A percentile compares a stretch with the other conserved stretches of the same genome.
Conservation (phyloP, 2,329 filamentous ascomycete genomes). For the Emmonsia crescens region DNA sequence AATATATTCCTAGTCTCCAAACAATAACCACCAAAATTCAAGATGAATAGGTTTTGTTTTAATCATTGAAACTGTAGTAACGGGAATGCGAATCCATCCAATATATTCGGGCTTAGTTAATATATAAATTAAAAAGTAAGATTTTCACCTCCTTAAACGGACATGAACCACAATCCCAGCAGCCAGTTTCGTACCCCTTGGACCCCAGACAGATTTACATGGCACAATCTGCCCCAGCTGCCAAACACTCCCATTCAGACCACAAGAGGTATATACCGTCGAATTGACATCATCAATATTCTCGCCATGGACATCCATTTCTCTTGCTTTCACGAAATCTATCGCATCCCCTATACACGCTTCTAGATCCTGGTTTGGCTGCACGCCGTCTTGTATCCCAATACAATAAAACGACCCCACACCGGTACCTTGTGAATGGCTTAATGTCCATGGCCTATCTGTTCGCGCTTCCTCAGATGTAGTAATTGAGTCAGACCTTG, state of each 20-base stretch:
- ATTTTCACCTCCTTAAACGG: background rate
- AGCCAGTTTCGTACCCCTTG: constrained; percentile 22
- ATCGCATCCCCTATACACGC: constrained; percentile 18
- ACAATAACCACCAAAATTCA: background rate
- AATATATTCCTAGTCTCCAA: background rate
- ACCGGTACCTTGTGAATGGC: constrained; percentile 15
- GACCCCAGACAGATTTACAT: constrained; percentile 32
- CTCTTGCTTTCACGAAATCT: constrained; percentile 11
- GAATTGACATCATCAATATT: constrained; percentile 17
- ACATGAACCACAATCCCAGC: constrained; percentile 29
- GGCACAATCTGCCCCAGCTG: constrained; percentile 30
- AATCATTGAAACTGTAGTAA: too few species aligned
- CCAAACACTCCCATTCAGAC: constrained; percentile 16
- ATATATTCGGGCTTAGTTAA: background rate
- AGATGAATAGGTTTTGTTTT: too few species aligned
- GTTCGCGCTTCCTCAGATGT: constrained; percentile 13
- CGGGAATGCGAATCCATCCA: too few species aligned
- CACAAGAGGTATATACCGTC: constrained; percentile 27
- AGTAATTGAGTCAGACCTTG: constrained; percentile 30
- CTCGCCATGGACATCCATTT: background rate
- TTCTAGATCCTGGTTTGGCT: constrained; percentile 13
- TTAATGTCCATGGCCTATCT: constrained; percentile 15
- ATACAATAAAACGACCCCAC: constrained; percentile 19
- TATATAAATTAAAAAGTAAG: background rate
- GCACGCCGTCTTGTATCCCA: constrained; percentile 19